A percentile compares a stretch with the other conserved stretches of the same genome.
Conservation (phyloP, 2,329 filamentous ascomycete species). For the Colletotrichum australisinense region DNA sequence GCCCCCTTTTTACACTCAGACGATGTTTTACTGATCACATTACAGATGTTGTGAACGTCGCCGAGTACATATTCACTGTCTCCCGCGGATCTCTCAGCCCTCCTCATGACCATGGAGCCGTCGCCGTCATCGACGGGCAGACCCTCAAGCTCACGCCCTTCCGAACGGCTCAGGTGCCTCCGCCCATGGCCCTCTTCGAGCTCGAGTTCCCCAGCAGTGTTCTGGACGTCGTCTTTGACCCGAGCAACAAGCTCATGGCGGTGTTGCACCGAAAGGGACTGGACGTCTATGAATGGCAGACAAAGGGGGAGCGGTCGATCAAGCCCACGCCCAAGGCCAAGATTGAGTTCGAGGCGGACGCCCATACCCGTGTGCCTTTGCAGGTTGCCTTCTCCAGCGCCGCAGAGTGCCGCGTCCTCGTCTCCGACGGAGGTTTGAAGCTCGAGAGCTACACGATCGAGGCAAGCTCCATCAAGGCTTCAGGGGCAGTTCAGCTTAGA, state of each 20-base stretch:
- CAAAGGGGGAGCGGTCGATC: constrained; percentile 64
- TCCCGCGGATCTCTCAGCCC: constrained; percentile 75
- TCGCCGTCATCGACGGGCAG: constrained; percentile 86
- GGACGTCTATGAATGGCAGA: constrained; percentile 76
- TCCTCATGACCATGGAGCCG: constrained; percentile 81
- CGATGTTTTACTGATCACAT: constrained; percentile 32
- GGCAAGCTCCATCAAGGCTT: neutral
- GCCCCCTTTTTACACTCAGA: neutral
- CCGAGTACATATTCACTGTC: constrained; percentile 77
- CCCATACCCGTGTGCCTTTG: constrained; percentile 38
- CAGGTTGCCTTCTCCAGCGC: constrained; percentile 46
- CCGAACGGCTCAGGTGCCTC: constrained; percentile 85
- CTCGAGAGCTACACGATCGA: constrained; percentile 23
- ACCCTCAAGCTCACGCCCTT: constrained; percentile 87
- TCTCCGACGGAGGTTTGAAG: constrained; percentile 40
- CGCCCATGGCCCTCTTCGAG: constrained; percentile 90
- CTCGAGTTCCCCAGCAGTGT: constrained; percentile 71
- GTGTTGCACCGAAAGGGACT: constrained; percentile 77
- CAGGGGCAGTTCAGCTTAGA: constrained; percentile 11
- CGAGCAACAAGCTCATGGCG: constrained; percentile 73
- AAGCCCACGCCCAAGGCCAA: constrained; percentile 54
- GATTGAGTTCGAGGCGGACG: constrained; percentile 50
- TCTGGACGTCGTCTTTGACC: constrained; percentile 80
- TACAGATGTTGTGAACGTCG: constrained; percentile 62
- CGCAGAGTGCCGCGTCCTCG: constrained; percentile 45